Percentiles rank a stretch among this genome's conserved stretches.
phyloP scores from a whole-genome alignment of 2,329 filamentous ascomycete species.

The Diaporthe destruens region DNA sequence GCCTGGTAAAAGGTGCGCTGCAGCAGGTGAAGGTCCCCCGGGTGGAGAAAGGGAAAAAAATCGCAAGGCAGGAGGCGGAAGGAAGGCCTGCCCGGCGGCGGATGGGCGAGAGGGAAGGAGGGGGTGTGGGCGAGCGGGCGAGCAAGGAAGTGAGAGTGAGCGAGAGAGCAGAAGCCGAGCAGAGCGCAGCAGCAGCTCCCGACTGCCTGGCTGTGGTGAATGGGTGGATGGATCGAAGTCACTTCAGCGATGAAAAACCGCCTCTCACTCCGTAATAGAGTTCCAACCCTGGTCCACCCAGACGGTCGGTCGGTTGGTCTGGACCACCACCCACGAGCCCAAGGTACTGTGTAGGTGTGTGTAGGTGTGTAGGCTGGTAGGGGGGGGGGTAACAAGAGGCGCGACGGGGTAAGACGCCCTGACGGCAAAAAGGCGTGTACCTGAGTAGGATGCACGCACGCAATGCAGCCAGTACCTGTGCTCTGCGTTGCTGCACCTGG shows the following conservation, averaged over 20 bases:
- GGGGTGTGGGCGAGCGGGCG: no score
- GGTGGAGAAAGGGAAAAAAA: conserved; percentile 26
- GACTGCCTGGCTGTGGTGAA: conserved; percentile 17
- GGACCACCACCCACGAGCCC: conserved; percentile 25
- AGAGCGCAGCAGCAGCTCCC: conserved; percentile 23
- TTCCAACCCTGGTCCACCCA: conserved; percentile 32
- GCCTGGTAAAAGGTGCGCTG: conserved; percentile 23
- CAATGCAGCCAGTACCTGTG: conserved; percentile 30
- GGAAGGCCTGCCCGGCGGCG: conserved; percentile 11
- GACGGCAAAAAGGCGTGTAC: conserved; percentile 24
- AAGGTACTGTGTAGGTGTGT: conserved; percentile 12
- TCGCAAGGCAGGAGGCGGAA: conserved; percentile 27
- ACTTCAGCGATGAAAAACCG: conserved; percentile 31
- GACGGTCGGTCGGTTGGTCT: conserved; percentile 29
- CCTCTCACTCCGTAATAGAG: conserved; percentile 29
- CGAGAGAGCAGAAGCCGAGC: not conserved
- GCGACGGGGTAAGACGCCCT: conserved; percentile 16
- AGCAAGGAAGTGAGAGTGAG: not conserved
- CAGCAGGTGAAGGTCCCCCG: conserved; percentile 24
- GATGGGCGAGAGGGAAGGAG: no score
- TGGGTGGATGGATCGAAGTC: conserved; percentile 28
- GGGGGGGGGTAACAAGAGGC: not conserved
- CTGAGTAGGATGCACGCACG: conserved; percentile 25
- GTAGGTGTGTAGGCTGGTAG: no score
- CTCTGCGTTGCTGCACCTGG: conserved; percentile 30